Conservation (phyloP, 495 filamentous ascomycete genomes). For the Astrothelium subdiscretum region DNA sequence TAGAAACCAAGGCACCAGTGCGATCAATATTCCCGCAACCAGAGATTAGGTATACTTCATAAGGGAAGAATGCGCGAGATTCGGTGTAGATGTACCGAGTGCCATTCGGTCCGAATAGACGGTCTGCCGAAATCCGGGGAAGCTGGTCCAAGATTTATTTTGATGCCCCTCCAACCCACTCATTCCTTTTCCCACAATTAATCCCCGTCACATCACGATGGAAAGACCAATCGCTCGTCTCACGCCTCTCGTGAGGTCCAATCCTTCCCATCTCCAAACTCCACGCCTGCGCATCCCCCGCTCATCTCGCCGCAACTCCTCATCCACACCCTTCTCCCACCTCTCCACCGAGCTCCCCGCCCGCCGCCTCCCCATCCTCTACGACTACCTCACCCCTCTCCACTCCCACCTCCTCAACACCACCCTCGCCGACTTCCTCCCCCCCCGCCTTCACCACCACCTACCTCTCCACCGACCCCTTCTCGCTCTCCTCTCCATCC, state of each 20-base stretch:
- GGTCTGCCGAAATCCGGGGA: neutral
- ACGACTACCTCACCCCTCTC: constrained; percentile 54
- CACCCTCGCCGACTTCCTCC: constrained; percentile 50
- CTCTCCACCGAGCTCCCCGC: constrained; percentile 18
- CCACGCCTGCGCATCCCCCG: too few species aligned
- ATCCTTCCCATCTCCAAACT: too few species aligned
- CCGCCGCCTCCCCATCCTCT: constrained; percentile 43
- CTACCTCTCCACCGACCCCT: constrained; percentile 18
- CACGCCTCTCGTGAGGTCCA: neutral
- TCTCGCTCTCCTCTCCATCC: constrained; percentile 15
- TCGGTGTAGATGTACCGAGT: neutral
- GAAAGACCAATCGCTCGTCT: neutral
- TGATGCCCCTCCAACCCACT: neutral
- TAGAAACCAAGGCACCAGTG: too few species aligned
- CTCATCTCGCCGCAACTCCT: too few species aligned
- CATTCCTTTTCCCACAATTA: neutral
- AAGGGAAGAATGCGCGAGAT: neutral
- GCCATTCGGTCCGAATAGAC: neutral
- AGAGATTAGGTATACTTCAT: neutral
- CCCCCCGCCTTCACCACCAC: constrained; percentile 15
- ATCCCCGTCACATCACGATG: neutral
- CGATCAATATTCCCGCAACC: neutral
- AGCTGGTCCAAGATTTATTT: neutral
- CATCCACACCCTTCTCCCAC: constrained; percentile 16
- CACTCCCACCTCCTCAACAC: constrained; percentile 53